A percentile compares a stretch with the other conserved stretches of the same genome.
Evolutionary conservation across 83 land plant species (phyloP).

Genomic region (Larix sibirica): DNA sequence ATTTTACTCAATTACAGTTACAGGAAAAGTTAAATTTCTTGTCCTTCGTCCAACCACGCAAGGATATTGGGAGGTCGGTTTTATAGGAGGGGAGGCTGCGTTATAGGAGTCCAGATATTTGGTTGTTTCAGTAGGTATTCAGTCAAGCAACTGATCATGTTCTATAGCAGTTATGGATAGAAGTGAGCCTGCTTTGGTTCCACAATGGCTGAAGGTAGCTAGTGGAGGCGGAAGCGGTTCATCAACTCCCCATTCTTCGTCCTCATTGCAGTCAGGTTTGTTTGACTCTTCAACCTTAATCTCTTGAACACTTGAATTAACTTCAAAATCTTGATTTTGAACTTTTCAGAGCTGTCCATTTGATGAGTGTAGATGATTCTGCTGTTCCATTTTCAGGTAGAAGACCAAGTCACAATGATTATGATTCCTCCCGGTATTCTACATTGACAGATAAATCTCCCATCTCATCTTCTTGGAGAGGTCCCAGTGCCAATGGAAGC

Average conservation of each 20-base stretch:
- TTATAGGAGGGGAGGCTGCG: neutral
- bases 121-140: neutral
- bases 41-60: neutral
- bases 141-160: slow-evolving; percentile 30
- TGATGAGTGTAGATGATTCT: slow-evolving; percentile 2
- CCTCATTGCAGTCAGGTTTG: slow-evolving; percentile 41
- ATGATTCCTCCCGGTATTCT: neutral
- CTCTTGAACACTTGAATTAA: too few species aligned
- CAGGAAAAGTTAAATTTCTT: neutral
- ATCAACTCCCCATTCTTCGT: slow-evolving; percentile 26
- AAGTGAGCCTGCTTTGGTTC: slow-evolving; percentile 59
- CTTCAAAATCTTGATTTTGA: neutral
- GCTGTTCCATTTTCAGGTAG: neutral
- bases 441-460: slow-evolving; percentile 1
- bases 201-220: slow-evolving; percentile 53
- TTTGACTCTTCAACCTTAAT: neutral
- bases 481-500: slow-evolving; percentile 2
- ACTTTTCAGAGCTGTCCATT: neutral
- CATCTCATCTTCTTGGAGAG: slow-evolving; percentile 9
- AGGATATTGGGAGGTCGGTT: neutral
- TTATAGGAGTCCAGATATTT: neutral
- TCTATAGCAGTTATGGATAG: slow-evolving; percentile 44
- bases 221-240: slow-evolving; percentile 36
- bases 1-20: neutral
- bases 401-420: neutral